Evolutionary conservation across 345 rosid genomes (phyloP).

Genomic region (Brassica juncea): DNA sequence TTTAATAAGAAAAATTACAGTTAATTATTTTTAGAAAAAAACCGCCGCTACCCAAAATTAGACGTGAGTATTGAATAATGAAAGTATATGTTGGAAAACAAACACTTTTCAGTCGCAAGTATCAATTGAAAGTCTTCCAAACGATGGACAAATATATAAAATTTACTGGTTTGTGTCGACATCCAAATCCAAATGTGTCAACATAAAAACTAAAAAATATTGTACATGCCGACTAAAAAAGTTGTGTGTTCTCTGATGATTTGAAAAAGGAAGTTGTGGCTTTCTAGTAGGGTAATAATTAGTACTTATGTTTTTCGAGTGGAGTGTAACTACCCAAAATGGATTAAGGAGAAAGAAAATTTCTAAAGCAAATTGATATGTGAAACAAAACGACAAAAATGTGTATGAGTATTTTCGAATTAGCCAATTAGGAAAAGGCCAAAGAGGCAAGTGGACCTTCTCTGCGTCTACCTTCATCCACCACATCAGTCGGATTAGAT

Average conservation of each 20-base stretch:
- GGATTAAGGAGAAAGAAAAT: background rate
- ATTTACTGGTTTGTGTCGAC: background rate
- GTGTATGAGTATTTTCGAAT: background rate
- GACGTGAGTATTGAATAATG: background rate
- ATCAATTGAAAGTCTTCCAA: background rate
- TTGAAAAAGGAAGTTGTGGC: conserved; percentile 1
- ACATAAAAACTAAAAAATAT: background rate
- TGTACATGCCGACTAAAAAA: background rate
- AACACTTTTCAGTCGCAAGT: background rate
- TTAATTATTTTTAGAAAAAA: background rate
- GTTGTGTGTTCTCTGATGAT: background rate
- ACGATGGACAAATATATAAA: background rate
- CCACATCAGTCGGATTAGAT: background rate
- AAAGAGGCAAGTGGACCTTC: conserved; percentile 27
- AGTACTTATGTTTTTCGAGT: conserved; percentile 3
- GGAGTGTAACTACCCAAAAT: conserved; percentile 30
- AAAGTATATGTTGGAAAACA: background rate
- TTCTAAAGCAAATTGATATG: conserved; percentile 7
- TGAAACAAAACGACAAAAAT: conserved; percentile 9
- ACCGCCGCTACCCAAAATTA: background rate
- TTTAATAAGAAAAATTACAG: background rate
- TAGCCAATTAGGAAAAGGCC: conserved; percentile 2
- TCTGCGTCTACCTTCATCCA: conserved; percentile 14
- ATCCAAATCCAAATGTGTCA: background rate
- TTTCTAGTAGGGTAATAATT: conserved; percentile 1